Conservation (phyloP, 352 stramenopile genomes). For the Pythium brachiatum region DNA sequence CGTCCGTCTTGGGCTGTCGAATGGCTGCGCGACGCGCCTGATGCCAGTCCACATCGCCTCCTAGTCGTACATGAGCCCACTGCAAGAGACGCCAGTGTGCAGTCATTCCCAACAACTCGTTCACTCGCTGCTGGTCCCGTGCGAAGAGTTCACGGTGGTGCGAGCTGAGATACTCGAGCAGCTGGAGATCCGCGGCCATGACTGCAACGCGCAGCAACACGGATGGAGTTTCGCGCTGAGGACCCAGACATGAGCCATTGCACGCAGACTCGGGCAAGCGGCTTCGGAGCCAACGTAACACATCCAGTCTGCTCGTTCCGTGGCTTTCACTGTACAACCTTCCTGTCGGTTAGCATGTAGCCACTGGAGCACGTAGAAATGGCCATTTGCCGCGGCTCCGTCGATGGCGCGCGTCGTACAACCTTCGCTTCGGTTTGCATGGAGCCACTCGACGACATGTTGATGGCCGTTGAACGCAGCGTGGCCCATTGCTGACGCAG, state of each 20-base stretch:
- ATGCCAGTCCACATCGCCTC: no score
- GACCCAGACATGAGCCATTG: background rate
- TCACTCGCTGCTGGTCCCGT: no score
- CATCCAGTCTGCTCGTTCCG: background rate
- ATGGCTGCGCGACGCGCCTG: no score
- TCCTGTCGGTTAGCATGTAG: background rate
- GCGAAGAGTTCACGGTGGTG: background rate
- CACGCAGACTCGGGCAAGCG: background rate
- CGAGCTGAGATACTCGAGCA: background rate
- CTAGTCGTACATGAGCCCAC: no score
- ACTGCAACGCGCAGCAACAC: background rate
- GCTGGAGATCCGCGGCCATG: background rate
- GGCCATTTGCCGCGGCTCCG: background rate
- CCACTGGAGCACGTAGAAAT: background rate
- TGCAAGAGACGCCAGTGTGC: no score
- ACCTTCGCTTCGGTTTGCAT: background rate
- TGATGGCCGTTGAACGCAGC: background rate
- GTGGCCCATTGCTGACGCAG: background rate
- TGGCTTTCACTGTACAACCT: background rate
- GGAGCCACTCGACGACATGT: constrained; percentile 1
- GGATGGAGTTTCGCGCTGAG: background rate
- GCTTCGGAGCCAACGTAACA: background rate
- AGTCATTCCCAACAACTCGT: no score
- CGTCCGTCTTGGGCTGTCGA: no score
- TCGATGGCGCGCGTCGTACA: background rate